Percentiles rank a stretch among this genome's conserved stretches.
These are phyloP conservation scores for Zostera marina DNA, from an alignment of 116 monocot species.

Conservation along the genomic window DNA sequence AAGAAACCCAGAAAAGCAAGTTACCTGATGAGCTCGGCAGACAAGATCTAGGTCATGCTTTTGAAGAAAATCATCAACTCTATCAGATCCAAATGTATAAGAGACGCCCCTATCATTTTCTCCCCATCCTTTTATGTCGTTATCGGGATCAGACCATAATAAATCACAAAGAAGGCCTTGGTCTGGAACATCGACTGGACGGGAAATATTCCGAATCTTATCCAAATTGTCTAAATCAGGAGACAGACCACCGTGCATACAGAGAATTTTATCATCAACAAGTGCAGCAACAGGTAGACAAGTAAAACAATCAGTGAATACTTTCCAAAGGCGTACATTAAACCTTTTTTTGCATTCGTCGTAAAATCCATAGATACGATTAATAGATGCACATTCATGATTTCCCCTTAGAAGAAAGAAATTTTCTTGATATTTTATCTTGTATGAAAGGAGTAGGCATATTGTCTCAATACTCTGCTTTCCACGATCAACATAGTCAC, in stretches of 20 bases:
- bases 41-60: slow-evolving; percentile 56
- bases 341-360: slow-evolving; percentile 19
- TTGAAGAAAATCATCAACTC: slow-evolving; percentile 38
- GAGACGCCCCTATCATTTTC: slow-evolving; percentile 54
- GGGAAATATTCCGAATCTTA: slow-evolving; percentile 6
- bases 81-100: slow-evolving; percentile 48
- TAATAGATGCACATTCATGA: slow-evolving; percentile 25
- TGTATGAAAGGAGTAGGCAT: slow-evolving; percentile 22
- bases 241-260: slow-evolving; percentile 24
- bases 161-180: slow-evolving; percentile 55
- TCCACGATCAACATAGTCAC: slow-evolving; percentile 24
- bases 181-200: slow-evolving; percentile 39
- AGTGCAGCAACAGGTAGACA: slow-evolving; percentile 23
- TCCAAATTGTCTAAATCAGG: slow-evolving; percentile 13
- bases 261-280: slow-evolving; percentile 20
- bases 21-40: slow-evolving; percentile 59
- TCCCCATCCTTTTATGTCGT: slow-evolving; percentile 47
- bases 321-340: slow-evolving; percentile 17
- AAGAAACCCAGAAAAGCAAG: neutral
- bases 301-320: slow-evolving; percentile 18
- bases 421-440: slow-evolving; percentile 20
- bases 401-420: slow-evolving; percentile 22
- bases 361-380: slow-evolving; percentile 23
- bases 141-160: slow-evolving; percentile 57
- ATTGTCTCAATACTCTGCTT: slow-evolving; percentile 24